Evolutionary conservation across 2,329 filamentous ascomycete genomes (phyloP).

Genomic region (Chaetomiaceae sp.): DNA sequence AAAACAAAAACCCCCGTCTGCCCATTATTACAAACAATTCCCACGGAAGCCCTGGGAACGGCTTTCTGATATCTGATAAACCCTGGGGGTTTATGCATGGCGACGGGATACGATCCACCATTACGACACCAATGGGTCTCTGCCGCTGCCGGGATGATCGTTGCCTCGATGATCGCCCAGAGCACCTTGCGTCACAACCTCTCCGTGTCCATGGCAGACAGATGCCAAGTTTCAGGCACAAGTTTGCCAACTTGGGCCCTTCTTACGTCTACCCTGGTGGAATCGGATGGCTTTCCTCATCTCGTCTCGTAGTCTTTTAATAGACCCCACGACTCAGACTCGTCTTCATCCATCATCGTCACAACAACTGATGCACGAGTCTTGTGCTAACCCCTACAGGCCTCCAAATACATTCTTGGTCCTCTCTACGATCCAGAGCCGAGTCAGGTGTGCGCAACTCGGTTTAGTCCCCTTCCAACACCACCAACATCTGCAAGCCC

Average conservation of each 20-base stretch:
- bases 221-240: slow-evolving; percentile 13
- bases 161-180: neutral
- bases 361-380: no score
- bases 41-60: neutral
- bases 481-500: slow-evolving; percentile 50
- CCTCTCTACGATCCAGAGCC: slow-evolving; percentile 66
- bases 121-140: slow-evolving; percentile 9
- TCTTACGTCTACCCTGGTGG: no score
- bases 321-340: no score
- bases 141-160: neutral
- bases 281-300: no score
- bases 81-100: neutral
- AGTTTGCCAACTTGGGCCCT: slow-evolving; percentile 1
- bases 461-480: slow-evolving; percentile 31
- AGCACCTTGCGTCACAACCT: slow-evolving; percentile 19
- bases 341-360: neutral
- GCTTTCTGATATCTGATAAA: neutral
- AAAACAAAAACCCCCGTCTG: no score
- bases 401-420: slow-evolving; percentile 62
- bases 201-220: neutral
- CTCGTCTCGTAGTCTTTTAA: no score
- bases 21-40: neutral
- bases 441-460: slow-evolving; percentile 52
- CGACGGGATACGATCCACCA: neutral
- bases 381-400: slow-evolving; percentile 41